Conservation (phyloP, 495 filamentous ascomycete species). For the Xylaria curta region DNA sequence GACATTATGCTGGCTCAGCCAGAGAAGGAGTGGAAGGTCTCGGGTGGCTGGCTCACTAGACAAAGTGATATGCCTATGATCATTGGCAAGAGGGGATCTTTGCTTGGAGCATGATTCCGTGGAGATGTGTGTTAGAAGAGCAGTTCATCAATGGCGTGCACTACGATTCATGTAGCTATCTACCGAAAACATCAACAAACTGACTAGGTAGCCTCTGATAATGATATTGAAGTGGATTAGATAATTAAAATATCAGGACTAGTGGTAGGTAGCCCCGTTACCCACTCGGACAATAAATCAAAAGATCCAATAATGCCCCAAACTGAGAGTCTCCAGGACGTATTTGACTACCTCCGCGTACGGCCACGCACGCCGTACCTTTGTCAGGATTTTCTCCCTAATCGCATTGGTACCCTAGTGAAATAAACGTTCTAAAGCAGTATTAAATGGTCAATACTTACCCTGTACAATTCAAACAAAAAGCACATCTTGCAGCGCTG, state of each 20-base stretch:
- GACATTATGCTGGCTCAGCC: slow-evolving; percentile 6
- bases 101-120: neutral
- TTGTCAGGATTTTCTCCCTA: no score
- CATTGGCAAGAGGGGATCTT: slow-evolving; percentile 10
- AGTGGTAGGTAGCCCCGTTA: no score
- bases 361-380: no score
- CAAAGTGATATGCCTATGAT: slow-evolving; percentile 21
- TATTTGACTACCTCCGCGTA: no score
- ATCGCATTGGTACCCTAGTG: no score
- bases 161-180: neutral
- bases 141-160: neutral
- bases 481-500: no score
- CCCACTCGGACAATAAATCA: no score
- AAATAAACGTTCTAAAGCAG: no score
- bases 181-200: neutral
- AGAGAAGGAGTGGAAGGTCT: slow-evolving; percentile 25
- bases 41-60: slow-evolving; percentile 20
- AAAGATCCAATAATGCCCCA: no score
- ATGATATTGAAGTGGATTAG: neutral
- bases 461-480: no score
- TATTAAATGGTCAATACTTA: no score
- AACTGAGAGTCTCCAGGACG: no score
- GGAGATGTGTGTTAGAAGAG: neutral
- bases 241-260: neutral
- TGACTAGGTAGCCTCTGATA: neutral